A percentile compares a stretch with the other conserved stretches of the same genome.
Conservation (phyloP, 768 basidiomycete genomes). For the Lactarius hengduanensis region DNA sequence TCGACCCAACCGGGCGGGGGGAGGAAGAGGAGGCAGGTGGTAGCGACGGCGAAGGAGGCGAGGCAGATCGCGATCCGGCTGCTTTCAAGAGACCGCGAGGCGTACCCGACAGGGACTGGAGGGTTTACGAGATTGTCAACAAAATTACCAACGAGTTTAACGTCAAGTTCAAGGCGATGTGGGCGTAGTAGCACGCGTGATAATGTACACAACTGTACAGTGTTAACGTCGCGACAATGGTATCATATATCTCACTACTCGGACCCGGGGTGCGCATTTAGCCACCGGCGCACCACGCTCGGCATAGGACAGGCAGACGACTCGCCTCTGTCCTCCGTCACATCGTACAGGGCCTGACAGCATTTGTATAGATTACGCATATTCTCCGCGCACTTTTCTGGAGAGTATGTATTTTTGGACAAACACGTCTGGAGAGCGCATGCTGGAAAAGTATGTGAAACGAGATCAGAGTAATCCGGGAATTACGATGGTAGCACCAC, state of each 20-base stretch:
- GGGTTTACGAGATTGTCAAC: conserved; percentile 50
- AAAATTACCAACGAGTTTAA: conserved; percentile 49
- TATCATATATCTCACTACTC: background rate
- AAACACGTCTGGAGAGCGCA: conserved; percentile 64
- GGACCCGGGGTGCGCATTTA: conserved; percentile 47
- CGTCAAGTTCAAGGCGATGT: conserved; percentile 60
- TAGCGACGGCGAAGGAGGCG: background rate
- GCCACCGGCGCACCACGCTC: conserved; percentile 54
- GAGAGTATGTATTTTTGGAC: conserved; percentile 59
- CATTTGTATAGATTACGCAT: conserved; percentile 59
- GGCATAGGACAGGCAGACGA: conserved; percentile 64
- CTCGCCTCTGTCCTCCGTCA: conserved; percentile 39
- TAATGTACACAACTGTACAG: background rate
- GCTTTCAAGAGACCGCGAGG: conserved; percentile 38
- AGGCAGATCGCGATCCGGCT: conserved; percentile 21
- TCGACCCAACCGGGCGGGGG: conserved; percentile 35
- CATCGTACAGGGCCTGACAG: conserved; percentile 57
- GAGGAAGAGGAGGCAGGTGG: conserved; percentile 33
- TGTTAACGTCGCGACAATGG: background rate
- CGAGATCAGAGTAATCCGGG: background rate
- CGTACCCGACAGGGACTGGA: conserved; percentile 51
- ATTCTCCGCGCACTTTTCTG: conserved; percentile 56
- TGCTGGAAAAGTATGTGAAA: conserved; percentile 40
- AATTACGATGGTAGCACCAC: background rate
- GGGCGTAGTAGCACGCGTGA: conserved; percentile 34